Base-by-base conservation (phyloP, 495 filamentous ascomycete genomes). In the Penicillium maclennaniae region DNA sequence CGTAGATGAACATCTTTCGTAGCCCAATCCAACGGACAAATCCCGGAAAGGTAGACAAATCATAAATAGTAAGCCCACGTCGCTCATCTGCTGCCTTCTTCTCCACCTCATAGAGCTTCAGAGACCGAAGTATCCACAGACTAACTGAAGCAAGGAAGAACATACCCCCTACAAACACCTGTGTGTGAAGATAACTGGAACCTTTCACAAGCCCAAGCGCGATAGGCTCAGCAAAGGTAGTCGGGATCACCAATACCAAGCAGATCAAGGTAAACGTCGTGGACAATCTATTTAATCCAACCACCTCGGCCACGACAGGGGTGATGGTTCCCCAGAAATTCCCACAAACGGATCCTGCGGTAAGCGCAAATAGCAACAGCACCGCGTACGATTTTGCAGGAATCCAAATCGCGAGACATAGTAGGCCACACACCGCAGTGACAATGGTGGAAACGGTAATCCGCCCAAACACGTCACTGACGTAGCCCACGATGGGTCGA, bases 401-500 rank as follows among this genome's bases (percentile, higher is more conserved):
- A 40, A 84, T 83, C 88, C 88, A 93, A 7, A 91, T 71, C 21
- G 83, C 78, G 19, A 91, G 78, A 45, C 78, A 77, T 20, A 82
- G 69, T 7, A 90, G 27, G 10, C 81, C 85, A 9, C 77, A 77
- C 16, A 85, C 55, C 19, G 84, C 69, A 0, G 86, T 89, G 59
- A 82, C 78, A 1, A 80, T 43, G 6, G 69, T 75, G 5, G 87
- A 82, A 45, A 88, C 75, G 46, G 90, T 88, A 42, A 92, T 77
- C 16, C 85, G 75, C 0, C 89, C 89, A 40, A 82, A 68, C 12
- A 44, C 57, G 62, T 92, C 89, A 47, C 83, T 86, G 36, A 79
- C 74, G 41, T 85, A 74, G 0, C 89, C 89, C 9, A 90, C 83
- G 4, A 82, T 56, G 12, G 86, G 87, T 19, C 89, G 69, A 15